Evolutionary conservation across 2,329 filamentous ascomycete species (phyloP), one percentile per base, ranked within the genome.

Genomic region (Phyllosticta citribraziliensis): DNA sequence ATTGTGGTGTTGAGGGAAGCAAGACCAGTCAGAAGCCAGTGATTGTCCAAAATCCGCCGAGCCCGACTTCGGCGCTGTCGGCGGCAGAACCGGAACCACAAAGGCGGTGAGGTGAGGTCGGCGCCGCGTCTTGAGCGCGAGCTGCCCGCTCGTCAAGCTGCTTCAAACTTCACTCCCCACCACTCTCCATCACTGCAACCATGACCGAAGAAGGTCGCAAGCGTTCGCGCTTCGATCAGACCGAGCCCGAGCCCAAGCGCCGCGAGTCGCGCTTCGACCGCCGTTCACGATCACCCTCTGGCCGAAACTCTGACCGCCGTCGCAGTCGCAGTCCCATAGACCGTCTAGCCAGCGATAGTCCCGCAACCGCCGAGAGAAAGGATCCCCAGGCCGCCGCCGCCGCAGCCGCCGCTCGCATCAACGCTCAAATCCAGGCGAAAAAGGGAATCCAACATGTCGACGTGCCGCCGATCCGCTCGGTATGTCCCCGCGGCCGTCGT

Each of bases 151-250:
- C 33, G 33, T 40, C 14, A 17, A 40, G 14, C 33, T 11, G 56
- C 35, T 12, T 24, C 20, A 20, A 24, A 53, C 55, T 56, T 56
- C 30, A 10, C 22, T 56, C 30, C 33, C 17, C 50, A 40, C 17
- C 25, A 58, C 14, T 5, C 33, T 14, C 12, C 33, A 40, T 40
- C 52, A 35, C 35, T 12, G 27, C 56, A 55, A 61, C 53, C 64
- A 91, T 96, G 91, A 85, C 88, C 66, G 90, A 94, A 69, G 82
- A 87, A 65, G 88, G 92, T 67, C 84, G 86, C 63, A 96, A 96
- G 80, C 88, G 91, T 64, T 96, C 91, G 70, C 91, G 93, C 74
- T 97, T 97, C 76, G 93, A 97, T 73, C 90, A 95, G 75, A 94
- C 86, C 55, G 90, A 93, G 72, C 86, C 89, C 5, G 90, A 94